Evolutionary conservation across 2,329 filamentous ascomycete genomes (phyloP).

Genomic region (Orbilia quercus): DNA sequence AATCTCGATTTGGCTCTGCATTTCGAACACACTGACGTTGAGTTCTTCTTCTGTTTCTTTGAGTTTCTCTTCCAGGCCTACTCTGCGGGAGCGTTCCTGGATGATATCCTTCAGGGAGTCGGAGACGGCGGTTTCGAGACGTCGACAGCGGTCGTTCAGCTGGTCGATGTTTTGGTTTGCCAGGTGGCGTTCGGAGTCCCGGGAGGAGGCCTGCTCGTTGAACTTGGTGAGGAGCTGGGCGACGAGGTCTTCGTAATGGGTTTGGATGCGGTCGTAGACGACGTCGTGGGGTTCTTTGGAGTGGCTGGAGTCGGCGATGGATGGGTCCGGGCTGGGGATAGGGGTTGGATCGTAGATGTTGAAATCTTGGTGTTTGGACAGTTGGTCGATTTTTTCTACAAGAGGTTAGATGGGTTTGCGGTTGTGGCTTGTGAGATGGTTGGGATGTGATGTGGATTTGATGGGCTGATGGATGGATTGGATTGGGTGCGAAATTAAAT

Average conservation of each 20-base stretch:
- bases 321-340: constrained; percentile 52
- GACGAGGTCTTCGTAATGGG: constrained; percentile 50
- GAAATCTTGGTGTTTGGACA: constrained; percentile 27
- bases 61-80: constrained; percentile 45
- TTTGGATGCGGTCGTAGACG: constrained; percentile 43
- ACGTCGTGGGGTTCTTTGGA: constrained; percentile 31
- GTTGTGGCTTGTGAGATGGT: background rate
- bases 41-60: constrained; percentile 55
- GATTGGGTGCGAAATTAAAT: too few relatives aligned
- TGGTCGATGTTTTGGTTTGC: constrained; percentile 53
- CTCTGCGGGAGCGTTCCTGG: constrained; percentile 32
- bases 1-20: constrained; percentile 51
- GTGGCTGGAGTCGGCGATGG: constrained; percentile 30
- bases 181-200: constrained; percentile 40
- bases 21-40: constrained; percentile 54
- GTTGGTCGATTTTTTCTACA: constrained; percentile 48
- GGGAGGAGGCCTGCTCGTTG: constrained; percentile 39
- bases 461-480: too few relatives aligned
- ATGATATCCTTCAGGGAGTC: constrained; percentile 51
- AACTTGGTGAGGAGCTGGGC: constrained; percentile 45
- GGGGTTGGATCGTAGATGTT: constrained; percentile 37
- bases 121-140: constrained; percentile 51
- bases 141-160: constrained; percentile 46
- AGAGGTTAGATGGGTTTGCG: background rate
- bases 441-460: background rate